Conservation (phyloP, 768 basidiomycete genomes). For the Termitomyces eurrhizus region DNA sequence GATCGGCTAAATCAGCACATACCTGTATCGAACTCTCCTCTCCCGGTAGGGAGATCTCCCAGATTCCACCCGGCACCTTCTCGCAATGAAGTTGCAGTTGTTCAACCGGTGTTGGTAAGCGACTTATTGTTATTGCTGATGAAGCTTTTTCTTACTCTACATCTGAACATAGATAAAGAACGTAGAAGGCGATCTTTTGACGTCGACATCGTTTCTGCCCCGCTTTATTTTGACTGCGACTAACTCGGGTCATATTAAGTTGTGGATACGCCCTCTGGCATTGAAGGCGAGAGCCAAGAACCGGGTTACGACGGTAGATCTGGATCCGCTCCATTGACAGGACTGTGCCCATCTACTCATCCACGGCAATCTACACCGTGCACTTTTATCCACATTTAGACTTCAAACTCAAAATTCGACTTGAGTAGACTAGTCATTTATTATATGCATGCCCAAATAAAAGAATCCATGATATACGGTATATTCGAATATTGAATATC, state of each 20-base stretch:
- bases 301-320: slow-evolving; percentile 5
- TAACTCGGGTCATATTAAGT: slow-evolving; percentile 70
- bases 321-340: slow-evolving; percentile 13
- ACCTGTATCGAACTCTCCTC: slow-evolving; percentile 33
- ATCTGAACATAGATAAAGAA: slow-evolving; percentile 58
- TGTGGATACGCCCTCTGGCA: slow-evolving; percentile 80
- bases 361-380: not conserved
- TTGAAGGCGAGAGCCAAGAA: slow-evolving; percentile 30
- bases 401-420: no score
- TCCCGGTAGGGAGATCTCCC: slow-evolving; percentile 36
- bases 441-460: no score
- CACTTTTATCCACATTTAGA: no score
- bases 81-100: slow-evolving; percentile 82
- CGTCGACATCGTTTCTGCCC: slow-evolving; percentile 73
- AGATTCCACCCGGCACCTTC: slow-evolving; percentile 88
- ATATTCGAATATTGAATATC: no score
- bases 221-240: slow-evolving; percentile 76
- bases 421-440: no score
- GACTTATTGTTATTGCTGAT: not conserved
- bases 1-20: slow-evolving; percentile 60
- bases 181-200: slow-evolving; percentile 76
- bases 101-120: slow-evolving; percentile 86
- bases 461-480: no score
- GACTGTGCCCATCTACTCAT: not conserved
- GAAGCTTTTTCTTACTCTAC: not conserved